phyloP scores from a whole-genome alignment of 331 rosid species.

The Pyracantha coccinea region DNA sequence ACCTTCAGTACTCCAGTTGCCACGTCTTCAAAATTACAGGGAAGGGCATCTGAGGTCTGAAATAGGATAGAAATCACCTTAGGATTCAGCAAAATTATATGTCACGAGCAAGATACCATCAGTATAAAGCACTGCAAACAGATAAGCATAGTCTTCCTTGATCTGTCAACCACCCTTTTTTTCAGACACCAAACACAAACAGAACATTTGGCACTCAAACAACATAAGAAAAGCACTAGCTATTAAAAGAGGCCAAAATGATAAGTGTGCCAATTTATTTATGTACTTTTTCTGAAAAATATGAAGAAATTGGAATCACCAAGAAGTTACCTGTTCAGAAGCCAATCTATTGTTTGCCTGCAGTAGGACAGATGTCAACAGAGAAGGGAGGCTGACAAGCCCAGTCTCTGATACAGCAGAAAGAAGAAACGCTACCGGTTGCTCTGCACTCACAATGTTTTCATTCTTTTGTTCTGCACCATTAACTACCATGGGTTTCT shows the following conservation, averaged over 20 bases:
- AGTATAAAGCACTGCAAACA: neutral
- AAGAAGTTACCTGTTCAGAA: constrained; percentile 65
- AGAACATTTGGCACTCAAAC: neutral
- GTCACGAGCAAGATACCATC: neutral
- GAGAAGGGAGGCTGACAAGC: constrained; percentile 89
- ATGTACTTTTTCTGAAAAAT: neutral
- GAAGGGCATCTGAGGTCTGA: constrained; percentile 77
- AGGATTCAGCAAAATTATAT: neutral
- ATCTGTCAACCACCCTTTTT: neutral
- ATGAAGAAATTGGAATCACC: neutral
- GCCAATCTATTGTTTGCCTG: constrained; percentile 93
- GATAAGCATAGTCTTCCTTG: neutral
- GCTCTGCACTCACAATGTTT: constrained; percentile 39
- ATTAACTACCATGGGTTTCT: constrained; percentile 26
- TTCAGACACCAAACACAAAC: neutral
- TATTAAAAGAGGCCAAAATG: neutral
- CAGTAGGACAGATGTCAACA: constrained; percentile 84
- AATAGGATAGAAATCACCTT: constrained; percentile 4
- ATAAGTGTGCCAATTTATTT: neutral
- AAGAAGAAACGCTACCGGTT: constrained; percentile 65
- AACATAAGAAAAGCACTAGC: neutral
- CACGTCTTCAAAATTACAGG: constrained; percentile 97
- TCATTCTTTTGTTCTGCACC: constrained; percentile 36
- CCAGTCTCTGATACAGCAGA: constrained; percentile 88
- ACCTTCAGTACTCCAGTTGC: constrained; percentile 96